Conservation (phyloP, 495 filamentous ascomycete species). For the Neurospora sp. region DNA sequence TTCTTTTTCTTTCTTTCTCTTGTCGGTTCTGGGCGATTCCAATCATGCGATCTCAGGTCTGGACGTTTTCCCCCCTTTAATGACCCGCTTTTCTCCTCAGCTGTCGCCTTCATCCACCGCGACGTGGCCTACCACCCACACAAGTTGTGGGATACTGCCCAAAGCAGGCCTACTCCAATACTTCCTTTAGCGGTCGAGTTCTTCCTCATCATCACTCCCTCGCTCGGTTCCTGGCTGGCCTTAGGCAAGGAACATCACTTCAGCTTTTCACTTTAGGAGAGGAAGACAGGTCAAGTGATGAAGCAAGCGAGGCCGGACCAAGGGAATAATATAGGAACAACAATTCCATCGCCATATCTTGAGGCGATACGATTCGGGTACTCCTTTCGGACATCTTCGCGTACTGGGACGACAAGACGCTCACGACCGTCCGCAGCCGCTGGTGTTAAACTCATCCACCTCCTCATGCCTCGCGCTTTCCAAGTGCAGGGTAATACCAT, state of each 20-base stretch:
- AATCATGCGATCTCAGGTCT: background rate
- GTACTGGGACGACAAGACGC: background rate
- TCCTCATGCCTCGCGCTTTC: constrained; percentile 69
- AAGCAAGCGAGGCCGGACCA: background rate
- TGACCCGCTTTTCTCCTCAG: background rate
- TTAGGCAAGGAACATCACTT: background rate
- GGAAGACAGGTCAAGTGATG: background rate
- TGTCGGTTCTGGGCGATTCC: background rate
- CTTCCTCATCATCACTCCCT: background rate
- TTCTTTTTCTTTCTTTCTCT: background rate
- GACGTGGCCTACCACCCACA: no score
- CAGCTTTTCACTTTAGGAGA: no score
- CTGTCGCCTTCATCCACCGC: background rate
- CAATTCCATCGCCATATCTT: background rate
- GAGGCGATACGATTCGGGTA: background rate
- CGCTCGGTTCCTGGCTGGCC: background rate
- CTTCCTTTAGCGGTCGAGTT: background rate
- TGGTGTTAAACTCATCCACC: constrained; percentile 85
- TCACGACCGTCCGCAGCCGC: constrained; percentile 36
- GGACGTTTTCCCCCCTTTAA: background rate
- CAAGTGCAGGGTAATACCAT: constrained; percentile 77
- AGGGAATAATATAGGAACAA: background rate
- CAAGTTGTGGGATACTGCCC: no score
- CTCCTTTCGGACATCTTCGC: background rate
- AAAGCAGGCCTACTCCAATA: background rate